A percentile compares a stretch with the other conserved stretches of the same genome.
These are phyloP conservation scores for Parathielavia appendiculata DNA, from an alignment of 495 filamentous ascomycete genomes.

Conservation along the genomic window DNA sequence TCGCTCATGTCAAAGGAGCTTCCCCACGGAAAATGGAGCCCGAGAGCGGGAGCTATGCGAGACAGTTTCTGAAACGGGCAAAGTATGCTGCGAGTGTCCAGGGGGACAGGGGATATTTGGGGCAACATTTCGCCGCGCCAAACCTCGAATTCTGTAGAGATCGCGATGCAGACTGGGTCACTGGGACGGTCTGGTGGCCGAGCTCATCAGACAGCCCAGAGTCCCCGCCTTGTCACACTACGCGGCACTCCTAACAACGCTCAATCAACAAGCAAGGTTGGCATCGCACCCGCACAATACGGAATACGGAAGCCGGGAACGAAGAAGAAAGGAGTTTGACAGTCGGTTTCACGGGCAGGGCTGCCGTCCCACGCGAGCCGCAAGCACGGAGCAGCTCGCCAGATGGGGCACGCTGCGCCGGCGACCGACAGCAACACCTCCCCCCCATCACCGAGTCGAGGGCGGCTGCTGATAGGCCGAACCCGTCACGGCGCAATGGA, in stretches of 20 bases:
- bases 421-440: neutral
- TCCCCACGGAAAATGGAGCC: neutral
- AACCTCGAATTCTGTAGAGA: no score
- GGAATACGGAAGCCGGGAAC: neutral
- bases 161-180: no score
- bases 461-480: no score
- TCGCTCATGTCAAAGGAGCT: neutral
- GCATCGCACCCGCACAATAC: neutral
- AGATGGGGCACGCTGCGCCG: slow-evolving; percentile 12
- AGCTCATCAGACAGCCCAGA: no score
- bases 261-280: no score
- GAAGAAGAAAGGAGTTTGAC: neutral
- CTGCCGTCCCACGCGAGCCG: slow-evolving; percentile 5
- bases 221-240: no score
- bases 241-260: no score
- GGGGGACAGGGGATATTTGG: neutral
- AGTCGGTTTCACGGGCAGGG: slow-evolving; percentile 11
- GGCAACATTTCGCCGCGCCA: no score
- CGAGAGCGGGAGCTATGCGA: neutral
- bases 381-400: slow-evolving; percentile 3
- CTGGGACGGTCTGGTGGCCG: no score
- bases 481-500: no score
- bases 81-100: neutral
- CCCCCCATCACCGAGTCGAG: neutral
- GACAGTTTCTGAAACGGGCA: slow-evolving; percentile 1